Base-by-base conservation (phyloP, 306 rosid species). In the Vicia villosa region DNA sequence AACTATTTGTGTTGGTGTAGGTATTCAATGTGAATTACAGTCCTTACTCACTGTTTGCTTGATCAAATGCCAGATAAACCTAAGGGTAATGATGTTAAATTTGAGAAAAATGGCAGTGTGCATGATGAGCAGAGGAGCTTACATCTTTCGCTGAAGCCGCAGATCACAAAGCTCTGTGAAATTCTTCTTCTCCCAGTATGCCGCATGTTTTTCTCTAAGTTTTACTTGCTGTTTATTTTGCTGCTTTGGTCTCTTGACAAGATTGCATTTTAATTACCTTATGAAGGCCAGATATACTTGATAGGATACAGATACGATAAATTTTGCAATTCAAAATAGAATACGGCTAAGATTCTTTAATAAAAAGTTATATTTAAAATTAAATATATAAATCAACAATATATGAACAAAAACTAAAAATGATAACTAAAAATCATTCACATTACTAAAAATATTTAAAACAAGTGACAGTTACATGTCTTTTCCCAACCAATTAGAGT, bases 121-220 rank as follows among this genome's bases (percentile, higher is more conserved):
- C 73, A 9, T 51, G 62, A 54, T 52, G 81, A 82, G 37, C 86
- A 67, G 74, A 71, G 76, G 74, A 71, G 77, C 67, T 67, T 72
- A 46, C 76, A 72, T 75, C 77, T 71, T 72, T 72, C 24, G 26
- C 68, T 83, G 79, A 79, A 79, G 77, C 80, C 86, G 75, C 63
- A 79, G 43, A 75, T 72, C 37, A 50, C 38, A 54, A 79, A 79
- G 74, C 79, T 83, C 49, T 79, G 77, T 50, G 74, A 71, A 38
- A 45, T 72, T 72, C 79, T 79, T 75, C 74, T 12, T 62, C 77
- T 79, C 54, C 83, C 81, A 22, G 86, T 83, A 83, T 62, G 83
- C 46, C 30, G 26, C 36, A 3, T 20, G 34, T 26, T 74, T 63
- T 49, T 70, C 42, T 46, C 69, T 28, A n/a, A n/a, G 50, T 68